These are phyloP conservation scores for Citrus glauca DNA, from an alignment of 345 rosid species.

Conservation along the genomic window DNA sequence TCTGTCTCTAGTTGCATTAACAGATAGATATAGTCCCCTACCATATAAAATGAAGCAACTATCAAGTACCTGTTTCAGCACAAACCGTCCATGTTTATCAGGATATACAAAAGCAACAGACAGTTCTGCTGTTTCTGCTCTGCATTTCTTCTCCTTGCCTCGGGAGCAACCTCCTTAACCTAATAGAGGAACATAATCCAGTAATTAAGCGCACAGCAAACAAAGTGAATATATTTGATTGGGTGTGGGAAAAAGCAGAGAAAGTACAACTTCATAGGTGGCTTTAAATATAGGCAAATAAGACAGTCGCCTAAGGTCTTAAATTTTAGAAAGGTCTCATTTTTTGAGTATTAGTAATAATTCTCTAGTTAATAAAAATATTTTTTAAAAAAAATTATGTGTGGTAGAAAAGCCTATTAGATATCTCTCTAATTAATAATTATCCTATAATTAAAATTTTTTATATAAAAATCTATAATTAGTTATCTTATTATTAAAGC, in stretches of 20 bases:
- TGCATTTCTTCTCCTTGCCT: constrained; percentile 89
- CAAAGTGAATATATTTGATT: not conserved
- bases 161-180: constrained; percentile 93
- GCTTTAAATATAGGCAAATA: too few species aligned
- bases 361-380: too few species aligned
- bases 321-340: constrained; percentile 33
- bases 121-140: constrained; percentile 39
- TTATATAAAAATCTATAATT: too few species aligned
- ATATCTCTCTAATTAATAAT: too few species aligned
- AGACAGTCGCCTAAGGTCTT: rapidly evolving
- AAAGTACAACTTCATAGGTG: constrained; percentile 33
- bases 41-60: not conserved
- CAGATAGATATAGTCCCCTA: not conserved
- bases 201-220: not conserved
- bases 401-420: too few species aligned
- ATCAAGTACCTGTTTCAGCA: constrained; percentile 58
- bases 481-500: too few species aligned
- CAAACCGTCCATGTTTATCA: constrained; percentile 70
- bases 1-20: not conserved
- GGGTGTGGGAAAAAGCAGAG: not conserved
- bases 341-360: not conserved
- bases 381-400: too few species aligned
- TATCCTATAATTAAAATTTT: too few species aligned
- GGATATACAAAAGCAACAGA: constrained; percentile 94
- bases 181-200: constrained; percentile 8